phyloP scores from a whole-genome alignment of 345 rosid species.

The Isatis tinctoria region DNA sequence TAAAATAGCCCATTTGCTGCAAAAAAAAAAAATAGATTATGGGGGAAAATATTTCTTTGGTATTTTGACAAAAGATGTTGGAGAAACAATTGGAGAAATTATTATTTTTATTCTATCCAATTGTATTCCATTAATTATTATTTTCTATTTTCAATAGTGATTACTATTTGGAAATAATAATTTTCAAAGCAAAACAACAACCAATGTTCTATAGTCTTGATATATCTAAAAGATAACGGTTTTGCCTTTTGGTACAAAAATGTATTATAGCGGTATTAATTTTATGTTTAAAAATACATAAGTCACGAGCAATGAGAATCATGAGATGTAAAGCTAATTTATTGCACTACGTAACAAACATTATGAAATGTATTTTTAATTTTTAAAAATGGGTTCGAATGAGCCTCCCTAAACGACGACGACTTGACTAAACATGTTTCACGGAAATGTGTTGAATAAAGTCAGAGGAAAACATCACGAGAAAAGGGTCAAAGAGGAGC shows the following conservation, averaged over 20 bases:
- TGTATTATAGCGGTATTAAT: background rate
- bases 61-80: no score
- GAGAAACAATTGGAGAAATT: no score
- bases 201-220: background rate
- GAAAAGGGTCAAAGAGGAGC: constrained; percentile 6
- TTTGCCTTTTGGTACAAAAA: background rate
- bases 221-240: background rate
- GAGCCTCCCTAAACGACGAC: background rate
- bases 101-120: no score
- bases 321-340: background rate
- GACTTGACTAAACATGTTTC: constrained; percentile 4
- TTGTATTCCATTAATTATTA: no score
- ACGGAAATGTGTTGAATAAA: constrained; percentile 18
- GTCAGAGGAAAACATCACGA: constrained; percentile 15
- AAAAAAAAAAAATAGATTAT: no score
- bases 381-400: background rate
- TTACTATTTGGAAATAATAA: background rate
- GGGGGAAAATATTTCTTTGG: no score
- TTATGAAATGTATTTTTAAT: background rate
- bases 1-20: no score
- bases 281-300: background rate
- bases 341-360: background rate
- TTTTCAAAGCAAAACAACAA: constrained; percentile 21
- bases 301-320: background rate
- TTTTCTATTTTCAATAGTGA: no score